Evolutionary conservation across 1,284 basidiomycete species (phyloP).

Genomic region (Sanguinoderma infundibulare): DNA sequence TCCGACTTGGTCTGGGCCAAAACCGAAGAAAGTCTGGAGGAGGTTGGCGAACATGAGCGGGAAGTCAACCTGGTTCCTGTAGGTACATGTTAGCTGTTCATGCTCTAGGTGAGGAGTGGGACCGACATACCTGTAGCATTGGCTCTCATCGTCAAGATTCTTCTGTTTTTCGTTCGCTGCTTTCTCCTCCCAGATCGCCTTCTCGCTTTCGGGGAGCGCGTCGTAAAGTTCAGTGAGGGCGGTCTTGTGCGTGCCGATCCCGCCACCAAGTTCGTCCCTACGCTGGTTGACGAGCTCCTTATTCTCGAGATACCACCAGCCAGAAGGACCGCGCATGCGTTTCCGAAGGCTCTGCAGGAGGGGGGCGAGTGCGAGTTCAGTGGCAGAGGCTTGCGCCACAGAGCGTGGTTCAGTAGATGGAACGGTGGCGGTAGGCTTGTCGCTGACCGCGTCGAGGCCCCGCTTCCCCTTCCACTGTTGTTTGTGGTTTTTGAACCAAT

Average conservation of each 20-base stretch:
- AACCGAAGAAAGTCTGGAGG: background rate
- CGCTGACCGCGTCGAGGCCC: too few species aligned
- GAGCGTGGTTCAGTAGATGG: too few species aligned
- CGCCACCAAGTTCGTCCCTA: background rate
- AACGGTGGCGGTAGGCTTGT: too few species aligned
- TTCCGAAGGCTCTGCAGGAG: background rate
- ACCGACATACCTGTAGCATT: background rate
- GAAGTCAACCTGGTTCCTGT: background rate
- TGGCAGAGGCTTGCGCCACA: too few species aligned
- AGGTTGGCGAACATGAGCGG: background rate
- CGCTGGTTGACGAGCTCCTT: background rate
- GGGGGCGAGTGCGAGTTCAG: background rate
- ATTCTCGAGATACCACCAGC: background rate
- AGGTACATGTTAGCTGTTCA: too few species aligned
- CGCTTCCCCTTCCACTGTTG: too few species aligned
- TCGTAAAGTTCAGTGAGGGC: background rate
- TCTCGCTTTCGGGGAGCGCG: background rate
- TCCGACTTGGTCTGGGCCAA: background rate
- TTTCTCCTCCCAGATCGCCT: background rate
- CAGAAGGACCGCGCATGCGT: background rate
- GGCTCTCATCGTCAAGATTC: background rate
- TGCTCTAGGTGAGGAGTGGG: too few species aligned
- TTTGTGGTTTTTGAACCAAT: background rate
- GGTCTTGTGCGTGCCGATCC: background rate
- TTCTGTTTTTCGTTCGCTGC: background rate